Conservation (phyloP, 257 asterid species). For the Penstemon eatonii region DNA sequence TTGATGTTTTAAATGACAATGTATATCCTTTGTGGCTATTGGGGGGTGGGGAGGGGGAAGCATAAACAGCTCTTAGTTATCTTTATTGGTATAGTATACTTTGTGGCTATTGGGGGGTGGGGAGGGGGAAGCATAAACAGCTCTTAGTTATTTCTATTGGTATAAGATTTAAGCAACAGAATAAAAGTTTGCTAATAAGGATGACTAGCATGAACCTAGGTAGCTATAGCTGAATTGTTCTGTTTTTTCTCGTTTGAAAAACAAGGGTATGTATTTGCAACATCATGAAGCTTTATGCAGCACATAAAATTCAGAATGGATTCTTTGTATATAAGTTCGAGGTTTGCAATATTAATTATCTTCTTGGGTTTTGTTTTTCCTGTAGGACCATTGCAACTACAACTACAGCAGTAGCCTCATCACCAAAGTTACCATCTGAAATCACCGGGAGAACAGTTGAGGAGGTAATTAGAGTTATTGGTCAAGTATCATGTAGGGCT, state of each 20-base stretch:
- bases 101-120: too few species aligned
- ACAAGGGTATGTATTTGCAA: not conserved
- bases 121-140: not conserved
- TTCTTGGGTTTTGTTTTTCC: slow-evolving; percentile 31
- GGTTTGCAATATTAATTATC: slow-evolving; percentile 24
- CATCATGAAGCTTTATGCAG: slow-evolving; percentile 5
- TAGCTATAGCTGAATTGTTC: not conserved
- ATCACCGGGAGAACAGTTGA: slow-evolving; percentile 92
- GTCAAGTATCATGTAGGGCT: not conserved
- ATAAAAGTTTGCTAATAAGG: slow-evolving; percentile 1
- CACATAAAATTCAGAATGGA: slow-evolving; percentile 2
- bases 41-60: not conserved
- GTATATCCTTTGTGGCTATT: too few species aligned
- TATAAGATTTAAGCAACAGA: slow-evolving; percentile 1
- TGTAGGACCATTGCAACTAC: slow-evolving; percentile 63
- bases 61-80: not conserved
- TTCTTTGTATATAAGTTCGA: slow-evolving; percentile 9
- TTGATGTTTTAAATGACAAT: not conserved
- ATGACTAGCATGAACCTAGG: not conserved
- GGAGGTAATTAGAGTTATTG: slow-evolving; percentile 57
- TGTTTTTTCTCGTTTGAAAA: slow-evolving; percentile 2
- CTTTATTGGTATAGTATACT: not conserved
- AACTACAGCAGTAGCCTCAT: slow-evolving; percentile 42
- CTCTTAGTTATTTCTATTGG: not conserved
- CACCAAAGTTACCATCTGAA: slow-evolving; percentile 89